Evolutionary conservation across 441 rosid genomes (phyloP).

Genomic region (Gossypium armourianum): DNA sequence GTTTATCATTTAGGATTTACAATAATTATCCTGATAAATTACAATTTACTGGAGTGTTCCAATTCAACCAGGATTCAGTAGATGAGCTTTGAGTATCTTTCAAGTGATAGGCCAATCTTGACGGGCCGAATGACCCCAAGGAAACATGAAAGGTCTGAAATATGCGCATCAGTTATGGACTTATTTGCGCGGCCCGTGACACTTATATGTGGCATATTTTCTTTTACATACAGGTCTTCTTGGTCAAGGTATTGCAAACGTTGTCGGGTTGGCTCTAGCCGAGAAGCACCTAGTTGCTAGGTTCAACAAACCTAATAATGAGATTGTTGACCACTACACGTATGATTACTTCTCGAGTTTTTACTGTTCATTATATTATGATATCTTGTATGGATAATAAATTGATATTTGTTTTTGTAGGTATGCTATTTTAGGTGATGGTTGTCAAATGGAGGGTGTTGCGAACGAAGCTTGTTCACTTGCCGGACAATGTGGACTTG

Average conservation of each 20-base stretch:
- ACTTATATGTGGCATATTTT: conserved; percentile 6
- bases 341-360: conserved; percentile 16
- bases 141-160: no score
- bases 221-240: conserved; percentile 58
- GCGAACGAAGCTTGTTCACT: conserved; percentile 75
- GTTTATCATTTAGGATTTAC: no score
- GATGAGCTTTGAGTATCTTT: no score
- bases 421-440: conserved; percentile 47
- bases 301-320: conserved; percentile 73
- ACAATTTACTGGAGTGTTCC: no score
- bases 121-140: no score
- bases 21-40: no score
- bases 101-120: no score
- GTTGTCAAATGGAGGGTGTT: conserved; percentile 91
- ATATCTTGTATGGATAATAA: neutral
- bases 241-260: conserved; percentile 92
- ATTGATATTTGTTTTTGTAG: conserved; percentile 15
- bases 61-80: no score
- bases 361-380: neutral
- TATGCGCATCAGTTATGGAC: no score
- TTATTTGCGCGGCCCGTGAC: no score
- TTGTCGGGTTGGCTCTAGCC: conserved; percentile 88
- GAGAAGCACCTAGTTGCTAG: conserved; percentile 95
- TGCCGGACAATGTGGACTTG: conserved; percentile 88
- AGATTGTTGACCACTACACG: conserved; percentile 90